Evolutionary conservation across 352 stramenopile genomes (phyloP).

Genomic region (Phytophthora pini): DNA sequence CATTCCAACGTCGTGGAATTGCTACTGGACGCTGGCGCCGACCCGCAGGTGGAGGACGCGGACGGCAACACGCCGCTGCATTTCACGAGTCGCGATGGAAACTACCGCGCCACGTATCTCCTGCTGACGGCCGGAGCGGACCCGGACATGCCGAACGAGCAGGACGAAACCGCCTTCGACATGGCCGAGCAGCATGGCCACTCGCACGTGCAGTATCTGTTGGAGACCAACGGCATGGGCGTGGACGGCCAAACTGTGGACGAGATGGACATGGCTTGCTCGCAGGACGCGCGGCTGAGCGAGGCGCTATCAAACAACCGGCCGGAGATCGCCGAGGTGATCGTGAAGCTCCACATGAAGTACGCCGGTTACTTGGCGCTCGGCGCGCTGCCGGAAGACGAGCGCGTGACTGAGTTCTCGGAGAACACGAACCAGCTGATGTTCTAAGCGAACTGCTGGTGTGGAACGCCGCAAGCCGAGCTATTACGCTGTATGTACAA

Average conservation of each 20-base stretch:
- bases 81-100: constrained; percentile 73
- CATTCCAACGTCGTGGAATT: constrained; percentile 70
- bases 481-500: constrained; percentile 31
- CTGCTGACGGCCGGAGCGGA: constrained; percentile 84
- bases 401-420: constrained; percentile 51
- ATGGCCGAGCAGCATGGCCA: constrained; percentile 70
- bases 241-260: constrained; percentile 57
- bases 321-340: constrained; percentile 72
- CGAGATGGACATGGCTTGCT: constrained; percentile 69
- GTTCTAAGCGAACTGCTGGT: constrained; percentile 27
- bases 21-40: constrained; percentile 74
- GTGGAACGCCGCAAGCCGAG: constrained; percentile 16
- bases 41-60: constrained; percentile 77
- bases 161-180: constrained; percentile 84
- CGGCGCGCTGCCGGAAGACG: constrained; percentile 65
- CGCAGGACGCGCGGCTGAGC: constrained; percentile 66
- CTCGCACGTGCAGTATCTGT: constrained; percentile 77
- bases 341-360: constrained; percentile 82
- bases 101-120: constrained; percentile 82
- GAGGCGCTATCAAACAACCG: constrained; percentile 68
- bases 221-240: constrained; percentile 80
- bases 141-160: constrained; percentile 84
- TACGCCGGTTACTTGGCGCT: constrained; percentile 71
- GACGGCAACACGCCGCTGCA: constrained; percentile 87
- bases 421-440: constrained; percentile 46